Percentiles rank a stretch among this genome's conserved stretches.
phyloP scores from a whole-genome alignment of 2,329 filamentous ascomycete genomes.

The Penicillium sp. region DNA sequence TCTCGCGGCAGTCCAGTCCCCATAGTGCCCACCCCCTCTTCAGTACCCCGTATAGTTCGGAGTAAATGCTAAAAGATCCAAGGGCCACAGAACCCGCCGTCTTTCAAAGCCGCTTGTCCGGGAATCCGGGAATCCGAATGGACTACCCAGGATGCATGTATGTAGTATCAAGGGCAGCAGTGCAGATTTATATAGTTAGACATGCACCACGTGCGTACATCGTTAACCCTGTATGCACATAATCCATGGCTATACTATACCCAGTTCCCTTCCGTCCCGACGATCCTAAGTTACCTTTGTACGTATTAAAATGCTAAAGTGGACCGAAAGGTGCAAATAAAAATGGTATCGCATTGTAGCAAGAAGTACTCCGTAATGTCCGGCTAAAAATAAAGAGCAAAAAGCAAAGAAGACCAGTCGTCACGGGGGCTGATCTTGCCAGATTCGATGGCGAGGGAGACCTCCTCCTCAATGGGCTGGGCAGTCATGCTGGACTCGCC shows the following conservation, averaged over 20 bases:
- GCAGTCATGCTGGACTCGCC: constrained; percentile 39
- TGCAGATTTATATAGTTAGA: neutral
- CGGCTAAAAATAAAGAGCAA: too few species aligned
- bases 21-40: too few species aligned
- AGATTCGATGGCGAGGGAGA: constrained; percentile 76
- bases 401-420: constrained; percentile 47
- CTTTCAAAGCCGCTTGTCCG: too few species aligned
- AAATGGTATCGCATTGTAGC: neutral
- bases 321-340: neutral
- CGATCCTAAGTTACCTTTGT: neutral
- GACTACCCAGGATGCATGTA: neutral
- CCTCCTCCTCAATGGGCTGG: constrained; percentile 82
- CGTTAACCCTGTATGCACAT: neutral
- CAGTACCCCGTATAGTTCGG: too few species aligned
- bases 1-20: neutral
- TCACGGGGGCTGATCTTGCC: constrained; percentile 93
- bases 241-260: neutral
- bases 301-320: neutral
- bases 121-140: too few species aligned
- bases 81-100: too few species aligned
- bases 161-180: neutral
- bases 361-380: neutral
- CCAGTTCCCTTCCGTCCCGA: neutral
- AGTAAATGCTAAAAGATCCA: too few species aligned
- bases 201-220: neutral